Conservation (phyloP, 495 filamentous ascomycete species). For the Talaromyces ruber region DNA sequence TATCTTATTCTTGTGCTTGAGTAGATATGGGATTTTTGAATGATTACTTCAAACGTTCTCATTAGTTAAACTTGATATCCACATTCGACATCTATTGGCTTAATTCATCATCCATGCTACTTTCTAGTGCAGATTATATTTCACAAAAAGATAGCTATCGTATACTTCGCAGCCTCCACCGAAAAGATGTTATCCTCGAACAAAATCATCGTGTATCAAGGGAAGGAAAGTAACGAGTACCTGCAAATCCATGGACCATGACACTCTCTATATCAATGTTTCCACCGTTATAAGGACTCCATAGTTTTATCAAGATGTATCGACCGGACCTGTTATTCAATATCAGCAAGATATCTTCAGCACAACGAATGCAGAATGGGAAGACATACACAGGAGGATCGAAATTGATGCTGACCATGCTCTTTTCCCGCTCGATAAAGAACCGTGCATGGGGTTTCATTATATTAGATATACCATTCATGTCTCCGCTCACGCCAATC, state of each 20-base stretch:
- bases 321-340: constrained; percentile 45
- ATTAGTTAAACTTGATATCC: background rate
- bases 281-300: constrained; percentile 54
- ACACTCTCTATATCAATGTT: constrained; percentile 87
- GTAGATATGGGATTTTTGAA: background rate
- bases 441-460: constrained; percentile 68
- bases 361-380: no score
- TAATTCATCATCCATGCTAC: background rate
- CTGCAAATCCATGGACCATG: constrained; percentile 70
- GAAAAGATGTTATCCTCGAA: background rate
- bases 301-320: constrained; percentile 78
- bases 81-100: background rate
- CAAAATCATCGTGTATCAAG: constrained; percentile 1
- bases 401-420: constrained; percentile 79
- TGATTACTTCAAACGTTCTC: background rate
- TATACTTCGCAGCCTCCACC: background rate
- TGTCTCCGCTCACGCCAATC: constrained; percentile 1
- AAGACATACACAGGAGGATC: constrained; percentile 78
- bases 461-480: constrained; percentile 41
- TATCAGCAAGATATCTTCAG: constrained; percentile 5
- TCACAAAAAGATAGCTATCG: background rate
- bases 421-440: constrained; percentile 70
- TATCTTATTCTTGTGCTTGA: background rate
- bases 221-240: constrained; percentile 68
- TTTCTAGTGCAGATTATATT: background rate